Base-by-base conservation (phyloP, 371 early-diverging fungal genomes). In the Capillidium rhysosporum region DNA sequence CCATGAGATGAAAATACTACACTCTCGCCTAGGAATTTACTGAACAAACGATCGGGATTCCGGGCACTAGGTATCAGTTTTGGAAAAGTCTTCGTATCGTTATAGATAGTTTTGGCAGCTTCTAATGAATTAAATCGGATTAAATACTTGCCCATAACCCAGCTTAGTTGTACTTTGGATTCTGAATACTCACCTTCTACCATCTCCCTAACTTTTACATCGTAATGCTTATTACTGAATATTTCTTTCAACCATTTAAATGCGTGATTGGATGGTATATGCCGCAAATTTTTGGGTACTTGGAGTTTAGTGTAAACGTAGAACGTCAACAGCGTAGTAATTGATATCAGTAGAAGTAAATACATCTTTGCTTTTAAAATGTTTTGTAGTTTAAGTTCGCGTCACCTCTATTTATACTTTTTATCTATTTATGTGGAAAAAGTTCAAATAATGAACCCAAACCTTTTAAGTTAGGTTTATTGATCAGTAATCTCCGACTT, bases 11-110 rank as follows among this genome's bases (percentile, higher is more conserved):
- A 44, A 26, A 57, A 55, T 1, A 59, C 20, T 12, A 64, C 45
- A 39, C 61, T 63, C 58, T 58, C 40, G 58, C 62, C 58, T 59
- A 49, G 7, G 4, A 31, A 30, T 30, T 31, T 28, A 49, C 7
- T 21, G 8, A 49, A 5, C n/a, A 49, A 31, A 12, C n/a, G 7
- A 31, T 49, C 21, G 2, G 29, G 29, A 40, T 9, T 9, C 12
- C 5, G 5, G 18, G 10, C 48, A 25, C 5, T 48, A 12, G 26
- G 23, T 9, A 48, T 5, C 12, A 12, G 9, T 24, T 48, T 48
- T 10, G 48, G 48, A 18, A 48, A 48, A 4, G 10, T 48, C 5
- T 23, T 23, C 10, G 34, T 29, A 12, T 48, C 48, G 5, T 48
- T 7, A 24, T 12, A 23, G 23, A 48, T 7, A 7, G 8, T 23